Conservation (phyloP, 257 asterid genomes). For the Agastache rugosa region DNA sequence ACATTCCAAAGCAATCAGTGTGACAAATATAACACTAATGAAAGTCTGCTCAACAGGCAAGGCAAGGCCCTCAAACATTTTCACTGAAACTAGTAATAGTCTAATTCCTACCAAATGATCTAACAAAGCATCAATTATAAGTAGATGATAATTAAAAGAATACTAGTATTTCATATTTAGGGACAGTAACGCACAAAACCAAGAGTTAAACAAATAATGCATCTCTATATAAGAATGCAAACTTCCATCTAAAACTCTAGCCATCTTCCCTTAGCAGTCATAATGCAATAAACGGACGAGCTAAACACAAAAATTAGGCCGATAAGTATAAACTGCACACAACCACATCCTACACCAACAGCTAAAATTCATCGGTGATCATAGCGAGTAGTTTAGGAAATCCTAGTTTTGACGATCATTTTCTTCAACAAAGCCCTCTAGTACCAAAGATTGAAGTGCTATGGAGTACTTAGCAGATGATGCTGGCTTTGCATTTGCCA, state of each 20-base stretch:
- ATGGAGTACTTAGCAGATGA: slow-evolving; percentile 76
- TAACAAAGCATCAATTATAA: no score
- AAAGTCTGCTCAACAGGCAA: no score
- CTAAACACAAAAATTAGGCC: neutral
- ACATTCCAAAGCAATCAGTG: no score
- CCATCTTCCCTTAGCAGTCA: neutral
- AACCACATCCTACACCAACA: neutral
- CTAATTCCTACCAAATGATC: neutral
- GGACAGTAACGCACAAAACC: no score
- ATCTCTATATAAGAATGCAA: neutral
- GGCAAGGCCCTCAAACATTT: neutral
- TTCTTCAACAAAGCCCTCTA: slow-evolving; percentile 59
- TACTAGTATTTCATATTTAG: no score
- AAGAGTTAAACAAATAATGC: neutral
- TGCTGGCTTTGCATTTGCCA: slow-evolving; percentile 26
- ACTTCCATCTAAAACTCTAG: neutral
- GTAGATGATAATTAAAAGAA: no score
- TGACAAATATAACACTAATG: no score
- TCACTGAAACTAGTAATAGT: neutral
- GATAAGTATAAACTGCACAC: neutral
- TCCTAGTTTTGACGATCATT: slow-evolving; percentile 13
- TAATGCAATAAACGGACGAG: neutral
- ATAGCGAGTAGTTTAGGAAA: neutral
- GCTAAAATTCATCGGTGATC: neutral
- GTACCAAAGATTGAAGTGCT: slow-evolving; percentile 78